Conservation (phyloP, 2,329 filamentous ascomycete genomes). For the Botrytis hyacinthi region DNA sequence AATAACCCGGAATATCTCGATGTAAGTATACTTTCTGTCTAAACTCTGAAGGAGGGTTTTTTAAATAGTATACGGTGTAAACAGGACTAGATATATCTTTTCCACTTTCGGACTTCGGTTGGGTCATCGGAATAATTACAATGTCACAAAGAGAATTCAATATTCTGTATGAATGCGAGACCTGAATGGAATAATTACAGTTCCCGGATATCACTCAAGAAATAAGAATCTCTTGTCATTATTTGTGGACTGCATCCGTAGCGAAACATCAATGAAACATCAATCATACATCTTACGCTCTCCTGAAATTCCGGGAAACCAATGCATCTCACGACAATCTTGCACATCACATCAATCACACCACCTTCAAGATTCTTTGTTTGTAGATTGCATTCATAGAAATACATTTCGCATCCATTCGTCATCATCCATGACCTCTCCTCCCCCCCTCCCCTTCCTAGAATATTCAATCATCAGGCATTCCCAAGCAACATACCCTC, state of each 20-base stretch:
- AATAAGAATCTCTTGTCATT: neutral
- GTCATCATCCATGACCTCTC: neutral
- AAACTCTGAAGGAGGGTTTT: neutral
- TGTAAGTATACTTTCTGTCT: too few relatives aligned
- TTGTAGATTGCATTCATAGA: neutral
- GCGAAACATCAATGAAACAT: too few relatives aligned
- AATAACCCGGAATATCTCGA: too few relatives aligned
- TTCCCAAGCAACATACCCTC: neutral
- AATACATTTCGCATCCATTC: neutral
- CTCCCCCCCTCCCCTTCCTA: neutral
- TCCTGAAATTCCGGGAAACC: neutral
- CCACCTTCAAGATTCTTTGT: neutral
- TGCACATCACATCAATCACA: neutral
- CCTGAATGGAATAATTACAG: neutral
- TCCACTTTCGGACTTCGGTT: neutral
- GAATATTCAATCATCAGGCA: neutral
- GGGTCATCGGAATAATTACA: fast-evolving
- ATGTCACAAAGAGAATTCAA: too few relatives aligned
- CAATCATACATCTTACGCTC: neutral
- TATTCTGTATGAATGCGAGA: neutral
- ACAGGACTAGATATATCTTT: neutral
- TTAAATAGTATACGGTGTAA: neutral
- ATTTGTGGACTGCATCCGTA: too few relatives aligned
- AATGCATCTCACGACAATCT: neutral
- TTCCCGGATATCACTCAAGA: neutral